Evolutionary conservation across 106 monocot species (phyloP).

Genomic region (Allium sativum): DNA sequence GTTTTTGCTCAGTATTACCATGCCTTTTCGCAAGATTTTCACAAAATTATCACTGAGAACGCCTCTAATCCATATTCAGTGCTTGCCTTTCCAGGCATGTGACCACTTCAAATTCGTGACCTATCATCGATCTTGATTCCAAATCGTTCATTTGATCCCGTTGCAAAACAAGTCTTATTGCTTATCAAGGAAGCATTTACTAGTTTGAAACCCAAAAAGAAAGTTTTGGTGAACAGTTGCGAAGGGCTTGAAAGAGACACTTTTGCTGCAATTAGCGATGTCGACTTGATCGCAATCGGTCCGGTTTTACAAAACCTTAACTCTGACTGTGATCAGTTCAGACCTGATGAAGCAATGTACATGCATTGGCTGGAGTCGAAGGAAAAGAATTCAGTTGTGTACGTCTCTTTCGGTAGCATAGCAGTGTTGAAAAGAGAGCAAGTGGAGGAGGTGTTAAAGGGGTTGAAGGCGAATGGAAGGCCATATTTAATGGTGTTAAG

Average conservation of each 20-base stretch:
- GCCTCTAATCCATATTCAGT: not conserved
- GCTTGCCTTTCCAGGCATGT: conserved; percentile 20
- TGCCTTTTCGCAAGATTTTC: conserved; percentile 34
- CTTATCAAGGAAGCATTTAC: not conserved
- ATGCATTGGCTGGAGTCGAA: conserved; percentile 42
- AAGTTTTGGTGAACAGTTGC: conserved; percentile 26
- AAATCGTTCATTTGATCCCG: not conserved
- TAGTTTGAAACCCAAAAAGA: conserved; percentile 5
- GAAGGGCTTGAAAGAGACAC: conserved; percentile 21
- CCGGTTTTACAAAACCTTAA: not conserved
- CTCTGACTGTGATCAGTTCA: not conserved
- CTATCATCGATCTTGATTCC: conserved; percentile 20
- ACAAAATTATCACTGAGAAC: conserved; percentile 4
- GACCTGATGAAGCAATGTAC: conserved; percentile 20
- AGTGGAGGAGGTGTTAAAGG: conserved; percentile 27
- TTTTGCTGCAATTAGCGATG: conserved; percentile 1
- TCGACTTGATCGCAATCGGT: conserved; percentile 20
- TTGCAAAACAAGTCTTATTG: not conserved
- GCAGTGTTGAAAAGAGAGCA: conserved; percentile 17
- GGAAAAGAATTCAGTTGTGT: conserved; percentile 31
- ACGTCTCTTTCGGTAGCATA: conserved; percentile 44
- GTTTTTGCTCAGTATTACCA: conserved; percentile 50
- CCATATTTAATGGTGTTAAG: conserved; percentile 39
- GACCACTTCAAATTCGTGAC: conserved; percentile 17
- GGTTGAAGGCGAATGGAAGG: conserved; percentile 21